These are phyloP conservation scores for Diddensiella transvaalensis DNA, from an alignment of 805 yeast species.

Conservation along the genomic window DNA sequence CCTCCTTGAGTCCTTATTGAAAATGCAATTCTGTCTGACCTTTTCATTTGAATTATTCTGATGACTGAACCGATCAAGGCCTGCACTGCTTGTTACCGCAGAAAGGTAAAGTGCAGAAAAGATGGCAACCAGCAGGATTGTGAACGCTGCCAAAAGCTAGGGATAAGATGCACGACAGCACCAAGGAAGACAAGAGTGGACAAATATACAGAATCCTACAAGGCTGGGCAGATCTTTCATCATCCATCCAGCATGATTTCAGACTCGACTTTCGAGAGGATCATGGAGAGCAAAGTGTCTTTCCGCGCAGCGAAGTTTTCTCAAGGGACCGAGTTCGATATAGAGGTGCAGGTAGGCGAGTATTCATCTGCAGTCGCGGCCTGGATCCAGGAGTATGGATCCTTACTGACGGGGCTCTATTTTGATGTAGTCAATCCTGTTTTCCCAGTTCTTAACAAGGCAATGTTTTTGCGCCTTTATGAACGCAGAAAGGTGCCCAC, in stretches of 20 bases:
- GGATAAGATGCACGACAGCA: neutral
- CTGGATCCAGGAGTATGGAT: neutral
- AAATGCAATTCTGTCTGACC: too few species aligned
- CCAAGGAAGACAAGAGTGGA: neutral
- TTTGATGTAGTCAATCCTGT: neutral
- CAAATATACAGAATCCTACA: neutral
- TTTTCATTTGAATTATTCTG: too few species aligned
- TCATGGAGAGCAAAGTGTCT: neutral
- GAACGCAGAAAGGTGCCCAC: neutral
- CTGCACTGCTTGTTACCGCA: neutral
- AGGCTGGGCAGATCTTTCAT: neutral
- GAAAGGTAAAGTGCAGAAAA: neutral
- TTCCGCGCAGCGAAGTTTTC: neutral
- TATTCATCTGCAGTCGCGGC: neutral
- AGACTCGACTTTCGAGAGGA: neutral
- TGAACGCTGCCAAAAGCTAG: neutral
- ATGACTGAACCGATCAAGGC: neutral
- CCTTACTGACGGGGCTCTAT: neutral
- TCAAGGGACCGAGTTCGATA: neutral
- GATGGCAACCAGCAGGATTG: neutral
- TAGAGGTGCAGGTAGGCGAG: neutral
- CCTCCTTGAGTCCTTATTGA: too few species aligned
- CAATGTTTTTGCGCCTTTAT: neutral
- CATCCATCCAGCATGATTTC: neutral
- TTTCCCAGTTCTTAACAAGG: neutral